Evolutionary conservation across 2,329 filamentous ascomycete species (phyloP).

Genomic region (Stylonectria norvegica): DNA sequence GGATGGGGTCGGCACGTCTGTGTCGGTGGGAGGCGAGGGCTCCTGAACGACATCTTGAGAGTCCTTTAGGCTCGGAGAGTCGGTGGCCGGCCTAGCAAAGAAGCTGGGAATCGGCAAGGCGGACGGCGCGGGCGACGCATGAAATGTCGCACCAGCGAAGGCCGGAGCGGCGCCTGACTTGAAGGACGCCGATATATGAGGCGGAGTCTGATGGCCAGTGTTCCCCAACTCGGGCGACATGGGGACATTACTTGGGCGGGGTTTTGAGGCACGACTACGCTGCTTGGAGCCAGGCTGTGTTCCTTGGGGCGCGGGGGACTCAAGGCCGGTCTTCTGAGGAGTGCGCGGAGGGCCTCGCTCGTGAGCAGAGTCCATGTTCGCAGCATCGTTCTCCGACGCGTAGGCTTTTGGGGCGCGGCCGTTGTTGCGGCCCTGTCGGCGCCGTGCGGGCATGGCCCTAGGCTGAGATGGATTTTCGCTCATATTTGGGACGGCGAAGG

Average conservation of each 20-base stretch:
- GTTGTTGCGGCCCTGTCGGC: constrained; percentile 39
- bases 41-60: constrained; percentile 39
- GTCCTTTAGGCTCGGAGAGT: constrained; percentile 47
- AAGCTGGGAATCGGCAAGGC: constrained; percentile 89
- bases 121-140: constrained; percentile 88
- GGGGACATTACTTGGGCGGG: constrained; percentile 30
- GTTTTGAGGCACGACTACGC: constrained; percentile 32
- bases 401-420: constrained; percentile 51
- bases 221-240: constrained; percentile 42
- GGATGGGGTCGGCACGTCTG: constrained; percentile 46
- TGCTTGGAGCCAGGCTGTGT: constrained; percentile 28
- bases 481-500: constrained; percentile 25
- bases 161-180: constrained; percentile 52
- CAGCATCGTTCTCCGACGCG: constrained; percentile 55
- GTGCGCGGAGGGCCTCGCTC: constrained; percentile 41
- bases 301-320: constrained; percentile 32
- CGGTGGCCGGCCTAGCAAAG: constrained; percentile 68
- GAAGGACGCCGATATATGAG: constrained; percentile 39
- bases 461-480: constrained; percentile 32
- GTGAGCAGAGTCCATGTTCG: constrained; percentile 31
- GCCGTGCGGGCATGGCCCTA: constrained; percentile 35
- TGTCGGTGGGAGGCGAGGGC: constrained; percentile 52
- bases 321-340: constrained; percentile 42
- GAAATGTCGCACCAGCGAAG: constrained; percentile 92
- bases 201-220: constrained; percentile 41